These are phyloP conservation scores for Metarhizium guizhouense DNA, from an alignment of 2,329 filamentous ascomycete species.

Conservation along the genomic window DNA sequence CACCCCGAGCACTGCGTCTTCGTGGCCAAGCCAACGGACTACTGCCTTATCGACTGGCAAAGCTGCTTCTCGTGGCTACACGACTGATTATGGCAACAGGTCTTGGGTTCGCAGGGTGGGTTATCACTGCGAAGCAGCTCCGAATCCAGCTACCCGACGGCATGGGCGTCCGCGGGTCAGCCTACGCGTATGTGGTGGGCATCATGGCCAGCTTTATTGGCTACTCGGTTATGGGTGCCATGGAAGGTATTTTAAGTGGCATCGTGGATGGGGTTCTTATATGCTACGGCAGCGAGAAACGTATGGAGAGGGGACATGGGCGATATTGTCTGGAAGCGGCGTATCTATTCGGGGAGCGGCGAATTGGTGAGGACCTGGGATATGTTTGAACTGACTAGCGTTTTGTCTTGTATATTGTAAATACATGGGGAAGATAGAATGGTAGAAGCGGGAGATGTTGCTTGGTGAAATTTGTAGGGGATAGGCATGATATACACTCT, in stretches of 20 bases:
- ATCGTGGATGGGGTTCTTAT: slow-evolving; percentile 84
- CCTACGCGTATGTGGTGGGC: slow-evolving; percentile 92
- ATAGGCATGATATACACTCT: not conserved
- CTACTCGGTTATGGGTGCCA: slow-evolving; percentile 84
- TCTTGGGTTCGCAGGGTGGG: slow-evolving; percentile 93
- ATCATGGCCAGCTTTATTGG: slow-evolving; percentile 90
- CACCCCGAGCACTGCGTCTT: slow-evolving; percentile 40
- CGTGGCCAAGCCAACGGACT: slow-evolving; percentile 44
- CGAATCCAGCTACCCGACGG: slow-evolving; percentile 48
- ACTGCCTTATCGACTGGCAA: slow-evolving; percentile 84
- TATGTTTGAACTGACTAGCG: slow-evolving; percentile 5
- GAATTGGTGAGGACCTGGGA: slow-evolving; percentile 13
- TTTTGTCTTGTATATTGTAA: not conserved
- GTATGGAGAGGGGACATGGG: slow-evolving; percentile 55
- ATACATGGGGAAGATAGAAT: not conserved
- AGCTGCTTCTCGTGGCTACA: slow-evolving; percentile 83
- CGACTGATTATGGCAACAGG: slow-evolving; percentile 84
- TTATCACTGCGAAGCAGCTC: slow-evolving; percentile 77
- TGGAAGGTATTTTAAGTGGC: slow-evolving; percentile 80
- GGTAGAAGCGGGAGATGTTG: not conserved
- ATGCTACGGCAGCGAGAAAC: slow-evolving; percentile 87
- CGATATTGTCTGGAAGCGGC: slow-evolving; percentile 90
- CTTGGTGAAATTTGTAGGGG: not conserved
- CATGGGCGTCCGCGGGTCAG: slow-evolving; percentile 59
- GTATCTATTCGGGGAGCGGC: slow-evolving; percentile 69